A percentile compares a stretch with the other conserved stretches of the same genome.
These are phyloP conservation scores for Eragrostis curvula DNA, from an alignment of 176 grass and related monocot species.

Conservation along the genomic window DNA sequence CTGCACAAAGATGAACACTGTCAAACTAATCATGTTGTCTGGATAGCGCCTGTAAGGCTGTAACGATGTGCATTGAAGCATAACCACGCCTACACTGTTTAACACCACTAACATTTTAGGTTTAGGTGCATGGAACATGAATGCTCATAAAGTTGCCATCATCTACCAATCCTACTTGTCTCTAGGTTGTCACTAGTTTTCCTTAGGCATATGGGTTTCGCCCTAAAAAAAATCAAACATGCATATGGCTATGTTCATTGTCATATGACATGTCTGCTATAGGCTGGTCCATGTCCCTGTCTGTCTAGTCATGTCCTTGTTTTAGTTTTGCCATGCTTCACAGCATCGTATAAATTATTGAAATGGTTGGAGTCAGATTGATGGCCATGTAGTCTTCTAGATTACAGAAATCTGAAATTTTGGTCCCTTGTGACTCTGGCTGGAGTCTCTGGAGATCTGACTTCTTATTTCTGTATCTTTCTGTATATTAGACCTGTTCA, in stretches of 20 bases:
- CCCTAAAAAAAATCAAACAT: conserved; percentile 24
- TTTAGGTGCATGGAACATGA: conserved; percentile 22
- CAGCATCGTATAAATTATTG: conserved; percentile 43
- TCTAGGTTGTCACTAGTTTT: conserved; percentile 51
- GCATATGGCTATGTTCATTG: conserved; percentile 41
- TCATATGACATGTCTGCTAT: conserved; percentile 58
- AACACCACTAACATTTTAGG: conserved; percentile 7
- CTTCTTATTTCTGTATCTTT: not conserved
- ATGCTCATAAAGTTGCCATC: conserved; percentile 28
- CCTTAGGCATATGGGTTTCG: conserved; percentile 36
- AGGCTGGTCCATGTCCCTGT: conserved; percentile 47
- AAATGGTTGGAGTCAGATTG: not conserved
- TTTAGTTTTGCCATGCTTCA: conserved; percentile 37
- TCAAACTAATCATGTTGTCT: not conserved
- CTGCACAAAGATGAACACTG: conserved; percentile 14
- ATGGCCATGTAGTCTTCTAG: conserved; percentile 17
- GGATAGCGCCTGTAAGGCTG: not conserved
- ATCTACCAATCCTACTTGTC: conserved; percentile 49
- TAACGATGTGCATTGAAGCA: conserved; percentile 3
- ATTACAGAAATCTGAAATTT: conserved; percentile 20
- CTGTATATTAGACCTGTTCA: not conserved
- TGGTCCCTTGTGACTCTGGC: not conserved
- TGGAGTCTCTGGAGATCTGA: not conserved
- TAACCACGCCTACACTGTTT: not conserved
- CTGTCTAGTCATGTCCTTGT: conserved; percentile 16